Evolutionary conservation across 306 rosid genomes (phyloP), one percentile per base, ranked within the genome.

Genomic region (Trifolium dubium): DNA sequence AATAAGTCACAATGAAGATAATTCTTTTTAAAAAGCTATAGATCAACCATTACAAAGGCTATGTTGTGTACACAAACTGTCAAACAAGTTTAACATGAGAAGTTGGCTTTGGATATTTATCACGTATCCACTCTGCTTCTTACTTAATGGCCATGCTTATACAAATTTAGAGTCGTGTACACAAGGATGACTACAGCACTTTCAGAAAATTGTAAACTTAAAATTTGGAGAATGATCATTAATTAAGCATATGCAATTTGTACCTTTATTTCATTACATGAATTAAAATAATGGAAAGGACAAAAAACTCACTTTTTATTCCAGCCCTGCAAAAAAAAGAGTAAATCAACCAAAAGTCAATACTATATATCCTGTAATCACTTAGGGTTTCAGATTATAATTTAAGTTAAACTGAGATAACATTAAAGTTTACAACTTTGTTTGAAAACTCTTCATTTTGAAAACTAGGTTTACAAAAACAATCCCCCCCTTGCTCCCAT

Each of bases 281-380:
- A 56, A 64, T 69, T 67, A 70, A 83, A 56, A 78, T 65, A 70
- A 49, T 49, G 5, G 58, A 55, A 85, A 81, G 13, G 61, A 50
- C 71, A 67, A 71, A 62, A 78, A 70, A 83, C 96, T 94, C 79
- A 94, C 99, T 90, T 95, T 86, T 95, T 95, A 79, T 88, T 95
- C 99, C 99, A 95, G 60, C 99, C 99, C 99, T 95, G 99, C 90
- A 88, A 87, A 86, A 86, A 39, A n/a, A 10, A 28, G 15, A 83
- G 19, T 29, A 61, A 49, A 67, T 49, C 69, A 73, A 54, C 31
- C 65, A 31, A 43, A 53, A 63, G 79, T 78, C 77, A 81, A 55
- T 66, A 71, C 55, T 74, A 35, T n/a, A 23, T 53, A 66, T 37
- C 69, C 65, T 19, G 14, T 37, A 44, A 78, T 35, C 70, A 71